These are phyloP conservation scores for Dissophora globulifera DNA, from an alignment of 192 early-diverging fungal genomes.

Conservation along the genomic window DNA sequence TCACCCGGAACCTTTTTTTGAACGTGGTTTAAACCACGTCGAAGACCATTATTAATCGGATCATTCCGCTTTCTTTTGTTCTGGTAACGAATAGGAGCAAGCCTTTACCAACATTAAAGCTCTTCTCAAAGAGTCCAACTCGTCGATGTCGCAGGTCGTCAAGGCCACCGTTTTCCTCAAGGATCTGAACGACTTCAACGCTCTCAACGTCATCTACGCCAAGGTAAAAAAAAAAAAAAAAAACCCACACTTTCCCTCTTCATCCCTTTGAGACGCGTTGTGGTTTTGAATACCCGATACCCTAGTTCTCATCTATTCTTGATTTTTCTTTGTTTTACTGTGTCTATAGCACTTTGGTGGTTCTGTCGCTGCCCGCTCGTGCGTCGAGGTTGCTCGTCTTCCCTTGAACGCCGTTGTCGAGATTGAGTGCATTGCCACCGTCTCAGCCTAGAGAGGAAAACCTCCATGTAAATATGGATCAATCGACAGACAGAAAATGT, in stretches of 20 bases:
- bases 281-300: not conserved
- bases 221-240: constrained; percentile 55
- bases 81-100: constrained; percentile 68
- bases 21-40: not conserved
- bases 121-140: constrained; percentile 82
- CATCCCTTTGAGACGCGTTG: not conserved
- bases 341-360: constrained; percentile 64
- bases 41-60: not conserved
- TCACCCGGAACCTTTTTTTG: not conserved
- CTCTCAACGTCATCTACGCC: constrained; percentile 92
- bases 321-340: not conserved
- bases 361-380: constrained; percentile 73
- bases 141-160: constrained; percentile 84
- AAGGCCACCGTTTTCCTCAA: constrained; percentile 97
- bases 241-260: not conserved
- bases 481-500: no score
- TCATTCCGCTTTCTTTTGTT: no score
- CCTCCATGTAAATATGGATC: not conserved
- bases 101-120: constrained; percentile 85
- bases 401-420: constrained; percentile 91
- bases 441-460: not conserved
- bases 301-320: not conserved
- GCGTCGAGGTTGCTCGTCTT: constrained; percentile 90
- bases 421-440: constrained; percentile 86
- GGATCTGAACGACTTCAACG: constrained; percentile 89